A percentile compares a stretch with the other conserved stretches of the same genome.
Conservation (phyloP, 805 yeast species). For the Myxozyma udenii region DNA sequence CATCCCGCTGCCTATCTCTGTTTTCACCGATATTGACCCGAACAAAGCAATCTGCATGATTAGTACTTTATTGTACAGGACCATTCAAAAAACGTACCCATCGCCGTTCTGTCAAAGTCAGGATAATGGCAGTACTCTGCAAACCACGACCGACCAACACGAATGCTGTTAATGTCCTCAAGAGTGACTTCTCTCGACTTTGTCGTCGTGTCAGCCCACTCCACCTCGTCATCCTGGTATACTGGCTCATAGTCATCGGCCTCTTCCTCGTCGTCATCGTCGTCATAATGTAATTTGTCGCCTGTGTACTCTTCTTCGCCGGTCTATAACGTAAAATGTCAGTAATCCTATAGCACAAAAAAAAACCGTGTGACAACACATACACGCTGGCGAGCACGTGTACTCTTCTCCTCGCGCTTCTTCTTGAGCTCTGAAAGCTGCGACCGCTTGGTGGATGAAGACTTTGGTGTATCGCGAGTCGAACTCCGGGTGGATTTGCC, state of each 20-base stretch:
- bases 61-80: background rate
- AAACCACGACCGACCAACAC: constrained; percentile 74
- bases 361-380: background rate
- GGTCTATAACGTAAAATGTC: constrained; percentile 35
- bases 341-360: background rate
- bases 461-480: constrained; percentile 43
- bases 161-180: constrained; percentile 65
- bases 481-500: constrained; percentile 33
- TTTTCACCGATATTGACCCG: constrained; percentile 77
- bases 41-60: constrained; percentile 53
- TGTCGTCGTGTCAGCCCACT: constrained; percentile 32
- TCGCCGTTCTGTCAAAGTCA: constrained; percentile 65
- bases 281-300: constrained; percentile 47
- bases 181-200: constrained; percentile 46
- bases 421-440: constrained; percentile 70
- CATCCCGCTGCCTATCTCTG: constrained; percentile 56
- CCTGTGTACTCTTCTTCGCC: constrained; percentile 39
- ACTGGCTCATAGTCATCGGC: constrained; percentile 30
- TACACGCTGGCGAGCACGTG: constrained; percentile 22
- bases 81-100: constrained; percentile 41
- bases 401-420: constrained; percentile 60
- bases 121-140: constrained; percentile 78
- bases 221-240: constrained; percentile 34
- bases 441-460: constrained; percentile 44
- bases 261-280: constrained; percentile 43